Evolutionary conservation across 768 basidiomycete species (phyloP).

Genomic region (Hysterangium stoloniferum): DNA sequence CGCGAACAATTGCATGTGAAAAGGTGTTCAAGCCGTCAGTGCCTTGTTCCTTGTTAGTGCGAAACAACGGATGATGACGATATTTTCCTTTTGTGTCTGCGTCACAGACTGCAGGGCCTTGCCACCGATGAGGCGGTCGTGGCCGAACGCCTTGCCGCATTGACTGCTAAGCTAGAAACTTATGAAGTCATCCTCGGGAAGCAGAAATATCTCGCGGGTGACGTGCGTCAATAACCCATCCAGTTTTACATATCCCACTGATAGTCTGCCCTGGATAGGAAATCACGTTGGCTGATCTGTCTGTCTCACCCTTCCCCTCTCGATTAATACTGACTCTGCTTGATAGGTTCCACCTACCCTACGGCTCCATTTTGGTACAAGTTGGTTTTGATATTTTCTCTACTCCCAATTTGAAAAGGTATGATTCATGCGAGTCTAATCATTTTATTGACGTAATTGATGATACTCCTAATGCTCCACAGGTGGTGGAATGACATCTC

Average conservation of each 20-base stretch:
- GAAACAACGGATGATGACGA: background rate
- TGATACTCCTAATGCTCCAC: no score
- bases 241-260: background rate
- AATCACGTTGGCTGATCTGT: slow-evolving; percentile 51
- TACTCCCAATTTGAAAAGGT: no score
- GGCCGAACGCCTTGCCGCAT: slow-evolving; percentile 14
- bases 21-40: slow-evolving; percentile 44
- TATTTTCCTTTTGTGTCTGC: background rate
- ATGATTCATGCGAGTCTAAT: no score
- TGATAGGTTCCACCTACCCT: no score
- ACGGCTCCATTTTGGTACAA: no score
- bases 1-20: slow-evolving; percentile 35
- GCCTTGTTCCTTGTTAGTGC: background rate
- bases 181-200: slow-evolving; percentile 53
- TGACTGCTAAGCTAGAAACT: slow-evolving; percentile 38
- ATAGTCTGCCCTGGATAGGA: slow-evolving; percentile 18
- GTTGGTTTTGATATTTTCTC: no score
- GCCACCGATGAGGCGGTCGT: slow-evolving; percentile 7
- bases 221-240: slow-evolving; percentile 17
- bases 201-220: slow-evolving; percentile 43
- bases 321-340: background rate
- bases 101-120: slow-evolving; percentile 2
- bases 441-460: no score
- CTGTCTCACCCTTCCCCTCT: slow-evolving; percentile 32
- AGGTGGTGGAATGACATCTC: no score